phyloP scores from a whole-genome alignment of 805 yeast species.

The Maudiozyma serrabonitensis region DNA sequence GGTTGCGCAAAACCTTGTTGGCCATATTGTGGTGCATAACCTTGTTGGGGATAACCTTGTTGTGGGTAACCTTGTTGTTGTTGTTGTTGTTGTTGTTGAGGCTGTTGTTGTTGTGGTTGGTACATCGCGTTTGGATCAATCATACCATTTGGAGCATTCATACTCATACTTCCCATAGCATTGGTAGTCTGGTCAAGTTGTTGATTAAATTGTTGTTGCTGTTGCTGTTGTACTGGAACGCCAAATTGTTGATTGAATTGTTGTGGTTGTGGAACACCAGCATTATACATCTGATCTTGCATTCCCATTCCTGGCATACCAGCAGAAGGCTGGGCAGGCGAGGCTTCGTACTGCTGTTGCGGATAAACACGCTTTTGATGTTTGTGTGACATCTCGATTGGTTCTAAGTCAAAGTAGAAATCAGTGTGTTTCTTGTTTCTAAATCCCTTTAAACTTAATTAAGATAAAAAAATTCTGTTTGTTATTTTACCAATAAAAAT shows the following conservation, averaged over 20 bases:
- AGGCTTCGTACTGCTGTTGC: constrained; percentile 28
- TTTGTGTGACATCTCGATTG: constrained; percentile 25
- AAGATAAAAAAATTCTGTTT: too few species aligned
- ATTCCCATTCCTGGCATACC: background rate
- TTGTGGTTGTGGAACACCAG: constrained; percentile 7
- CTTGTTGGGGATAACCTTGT: constrained; percentile 2
- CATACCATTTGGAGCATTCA: constrained; percentile 25
- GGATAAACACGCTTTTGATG: constrained; percentile 40
- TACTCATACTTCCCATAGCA: constrained; percentile 27
- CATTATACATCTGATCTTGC: background rate
- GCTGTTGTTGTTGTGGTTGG: constrained; percentile 20
- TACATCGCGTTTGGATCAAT: constrained; percentile 17
- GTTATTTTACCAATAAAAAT: too few species aligned
- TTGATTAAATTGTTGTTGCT: constrained; percentile 10
- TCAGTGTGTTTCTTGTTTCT: too few species aligned
- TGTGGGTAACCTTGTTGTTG: constrained; percentile 7
- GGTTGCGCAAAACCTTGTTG: constrained; percentile 4
- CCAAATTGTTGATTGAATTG: constrained; percentile 24
- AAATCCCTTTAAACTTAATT: too few species aligned
- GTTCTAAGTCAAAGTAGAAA: too few species aligned
- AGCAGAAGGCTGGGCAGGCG: background rate
- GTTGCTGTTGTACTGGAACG: background rate
- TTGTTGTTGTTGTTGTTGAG: constrained; percentile 18
- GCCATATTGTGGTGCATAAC: background rate
- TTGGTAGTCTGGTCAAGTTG: constrained; percentile 29